Conservation (phyloP, 352 stramenopile genomes). For the Phytophthora multivora region DNA sequence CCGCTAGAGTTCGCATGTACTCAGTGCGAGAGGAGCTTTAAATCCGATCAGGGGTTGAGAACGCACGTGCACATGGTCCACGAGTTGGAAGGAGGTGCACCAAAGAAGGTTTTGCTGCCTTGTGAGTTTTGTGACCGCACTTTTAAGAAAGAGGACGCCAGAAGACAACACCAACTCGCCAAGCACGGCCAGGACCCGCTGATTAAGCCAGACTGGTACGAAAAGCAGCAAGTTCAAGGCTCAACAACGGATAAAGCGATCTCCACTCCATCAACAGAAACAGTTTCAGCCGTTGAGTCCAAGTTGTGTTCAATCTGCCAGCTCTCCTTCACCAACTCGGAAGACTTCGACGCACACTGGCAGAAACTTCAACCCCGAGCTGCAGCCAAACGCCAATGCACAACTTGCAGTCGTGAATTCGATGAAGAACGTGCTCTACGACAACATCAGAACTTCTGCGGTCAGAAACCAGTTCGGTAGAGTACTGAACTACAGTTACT, state of each 20-base stretch:
- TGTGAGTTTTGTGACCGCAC: constrained; percentile 57
- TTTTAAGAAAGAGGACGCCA: constrained; percentile 81
- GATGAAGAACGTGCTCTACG: constrained; percentile 73
- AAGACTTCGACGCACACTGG: constrained; percentile 47
- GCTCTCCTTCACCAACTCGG: constrained; percentile 26
- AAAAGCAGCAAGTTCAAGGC: constrained; percentile 25
- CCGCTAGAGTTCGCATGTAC: constrained; percentile 44
- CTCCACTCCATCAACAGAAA: not conserved
- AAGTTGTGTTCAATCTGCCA: constrained; percentile 47
- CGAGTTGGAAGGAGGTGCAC: constrained; percentile 46
- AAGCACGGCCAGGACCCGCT: constrained; percentile 83
- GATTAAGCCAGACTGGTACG: constrained; percentile 85
- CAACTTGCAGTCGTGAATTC: constrained; percentile 55
- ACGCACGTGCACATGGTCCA: constrained; percentile 90
- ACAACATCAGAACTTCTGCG: constrained; percentile 82
- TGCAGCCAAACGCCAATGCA: constrained; percentile 38
- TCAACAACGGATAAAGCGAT: not conserved
- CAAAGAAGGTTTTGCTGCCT: constrained; percentile 32
- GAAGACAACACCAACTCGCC: constrained; percentile 72
- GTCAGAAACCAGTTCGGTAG: not conserved
- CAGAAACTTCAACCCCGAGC: constrained; percentile 38
- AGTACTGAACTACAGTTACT: too few relatives aligned
- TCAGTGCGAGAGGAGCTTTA: constrained; percentile 69
- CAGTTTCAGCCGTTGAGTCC: not conserved
- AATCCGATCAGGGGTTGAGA: constrained; percentile 68